Evolutionary conservation across 192 early-diverging fungal genomes (phyloP), one percentile per base, ranked within the genome.

Genomic region (Umbelopsis ramanniana): DNA sequence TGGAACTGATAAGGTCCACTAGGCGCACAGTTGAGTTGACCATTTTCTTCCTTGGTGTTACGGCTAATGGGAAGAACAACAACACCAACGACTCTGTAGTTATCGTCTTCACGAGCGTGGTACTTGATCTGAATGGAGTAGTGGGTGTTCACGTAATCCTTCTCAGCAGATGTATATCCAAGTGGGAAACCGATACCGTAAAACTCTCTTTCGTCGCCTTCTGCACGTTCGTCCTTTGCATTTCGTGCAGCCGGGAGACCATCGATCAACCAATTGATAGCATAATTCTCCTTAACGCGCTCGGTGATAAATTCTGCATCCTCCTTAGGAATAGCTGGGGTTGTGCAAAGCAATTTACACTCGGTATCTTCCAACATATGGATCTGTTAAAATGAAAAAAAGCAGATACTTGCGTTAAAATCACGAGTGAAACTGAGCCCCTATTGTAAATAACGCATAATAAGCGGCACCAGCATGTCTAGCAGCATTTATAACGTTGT

Each of bases 241-340:
- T 72, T 83, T 21, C 82, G 85, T 21, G 89, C 95, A 63, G 88
- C 95, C 1, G 97, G 97, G 21, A 98, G 84, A 6, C 95, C 95
- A 81, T 98, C 97, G 46, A 98, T 92, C 66, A 95, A 81, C 92
- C 92, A 93, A 77, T 93, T 94, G 66, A 90, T 81, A 26, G 83
- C 87, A 76, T 94, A 94, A 22, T 90, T 88, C 71, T 93, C 92
- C 52, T 76, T 74, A 23, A 94, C 92, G 67, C 95, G 88, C 50
- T 91, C 90, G 73, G 93, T 94, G 55, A 97, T 92, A 82, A 98
- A 97, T 57, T 89, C 79, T 0, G 91, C 92, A 72, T 96, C 92
- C n/a, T 87, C 84, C 2, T 77, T 77, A 0, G 90, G 87, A 35
- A 96, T 85, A 29, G 46, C 19, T 9, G 76, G 80, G 43, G 73